Percentiles rank a stretch among this genome's conserved stretches.
Conservation (phyloP, 2,329 filamentous ascomycete genomes). For the Cladophialophora yegresii region DNA sequence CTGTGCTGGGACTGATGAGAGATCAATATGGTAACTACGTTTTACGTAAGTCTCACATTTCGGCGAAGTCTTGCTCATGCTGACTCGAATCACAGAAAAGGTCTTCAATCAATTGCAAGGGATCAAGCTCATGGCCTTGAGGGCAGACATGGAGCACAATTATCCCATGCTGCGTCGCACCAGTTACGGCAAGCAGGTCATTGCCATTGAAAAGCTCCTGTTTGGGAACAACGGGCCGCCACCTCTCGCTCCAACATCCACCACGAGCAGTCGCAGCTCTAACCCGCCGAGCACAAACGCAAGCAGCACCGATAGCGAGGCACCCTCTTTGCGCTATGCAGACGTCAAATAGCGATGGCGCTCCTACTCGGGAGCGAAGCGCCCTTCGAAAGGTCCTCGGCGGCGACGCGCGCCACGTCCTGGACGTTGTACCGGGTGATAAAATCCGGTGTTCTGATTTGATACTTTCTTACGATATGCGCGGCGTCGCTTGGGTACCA, state of each 20-base stretch:
- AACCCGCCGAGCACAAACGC: constrained; percentile 65
- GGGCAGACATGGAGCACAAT: constrained; percentile 65
- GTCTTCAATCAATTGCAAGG: constrained; percentile 66
- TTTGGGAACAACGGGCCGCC: constrained; percentile 62
- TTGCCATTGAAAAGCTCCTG: constrained; percentile 59
- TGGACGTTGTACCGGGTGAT: background rate
- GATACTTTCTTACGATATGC: background rate
- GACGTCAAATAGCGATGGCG: constrained; percentile 5
- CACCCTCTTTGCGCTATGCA: background rate
- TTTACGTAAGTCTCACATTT: constrained; percentile 68
- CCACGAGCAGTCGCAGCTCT: constrained; percentile 66
- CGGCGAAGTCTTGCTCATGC: constrained; percentile 30
- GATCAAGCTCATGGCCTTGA: constrained; percentile 60
- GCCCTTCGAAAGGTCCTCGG: background rate
- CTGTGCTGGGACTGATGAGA: constrained; percentile 76
- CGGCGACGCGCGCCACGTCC: background rate
- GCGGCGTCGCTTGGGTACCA: background rate
- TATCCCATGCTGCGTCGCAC: constrained; percentile 64
- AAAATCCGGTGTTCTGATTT: background rate
- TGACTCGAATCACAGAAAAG: constrained; percentile 65
- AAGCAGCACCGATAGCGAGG: constrained; percentile 47
- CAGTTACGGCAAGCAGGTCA: constrained; percentile 66
- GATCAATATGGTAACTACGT: constrained; percentile 97
- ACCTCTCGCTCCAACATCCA: constrained; percentile 39
- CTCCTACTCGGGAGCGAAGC: background rate